Evolutionary conservation across 805 yeast genomes (phyloP), one percentile per base, ranked within the genome.

Genomic region (Hanseniaspora jakobsenii): DNA sequence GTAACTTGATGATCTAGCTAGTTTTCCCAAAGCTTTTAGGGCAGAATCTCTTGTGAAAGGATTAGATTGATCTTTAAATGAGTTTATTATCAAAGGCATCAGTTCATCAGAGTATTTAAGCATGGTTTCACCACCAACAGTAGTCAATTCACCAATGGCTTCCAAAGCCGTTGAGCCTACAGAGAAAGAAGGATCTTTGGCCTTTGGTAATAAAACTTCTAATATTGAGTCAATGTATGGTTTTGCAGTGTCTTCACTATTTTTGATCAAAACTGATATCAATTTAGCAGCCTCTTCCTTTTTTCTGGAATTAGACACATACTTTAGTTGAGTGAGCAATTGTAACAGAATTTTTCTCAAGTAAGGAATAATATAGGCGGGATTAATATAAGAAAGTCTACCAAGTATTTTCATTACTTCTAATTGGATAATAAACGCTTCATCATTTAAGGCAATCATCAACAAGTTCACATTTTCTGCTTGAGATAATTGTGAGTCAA

Each of bases 351-450:
- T 76, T 57, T 85, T 89, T 52, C 97, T 71, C 44, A 91, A 66
- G 0, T 94, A 83, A 0, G 99, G 98, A 30, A 89, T 86, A 50
- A 91, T 83, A 60, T 85, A 89, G 0, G 98, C 96, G 0, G 99
- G 97, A 54, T 91, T 91, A 32, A 85, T 79, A 2, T 75, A 63
- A 0, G 95, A 80, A 14, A 91, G 63, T 46, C 96, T 70, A 2
- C 98, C 97, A 48, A 91, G 74, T 9, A 87, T 71, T 39, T 70
- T 70, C 27, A 89, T 74, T 0, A 94, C 81, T 13, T 76, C 81
- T 53, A 81, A 77, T 45, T 95, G 72, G 9, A 91, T 81, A 9
- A 75, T 77, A 56, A 91, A 91, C 2, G 73, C 73, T 60, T 89
- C 97, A 62, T 91, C 99, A 56, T 91, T 83, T 47, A 89, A 65